These are phyloP conservation scores for Exsudoporus frostii DNA, from an alignment of 768 basidiomycete species.

Conservation along the genomic window DNA sequence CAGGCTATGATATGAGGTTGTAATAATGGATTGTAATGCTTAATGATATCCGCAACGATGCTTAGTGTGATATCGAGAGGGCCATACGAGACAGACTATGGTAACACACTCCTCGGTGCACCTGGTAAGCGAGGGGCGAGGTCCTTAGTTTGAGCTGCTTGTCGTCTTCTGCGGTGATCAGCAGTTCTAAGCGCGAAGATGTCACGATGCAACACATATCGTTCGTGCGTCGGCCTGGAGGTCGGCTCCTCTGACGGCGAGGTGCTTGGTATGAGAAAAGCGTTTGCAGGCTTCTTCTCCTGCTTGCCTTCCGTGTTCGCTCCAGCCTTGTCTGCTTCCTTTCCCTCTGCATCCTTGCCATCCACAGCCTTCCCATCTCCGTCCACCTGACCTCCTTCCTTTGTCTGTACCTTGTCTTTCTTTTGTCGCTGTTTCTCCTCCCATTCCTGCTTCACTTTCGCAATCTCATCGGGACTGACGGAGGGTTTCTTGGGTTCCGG, in stretches of 20 bases:
- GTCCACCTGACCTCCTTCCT: constrained; percentile 31
- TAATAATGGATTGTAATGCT: background rate
- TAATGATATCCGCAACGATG: background rate
- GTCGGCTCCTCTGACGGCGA: constrained; percentile 33
- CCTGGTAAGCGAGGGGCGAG: constrained; percentile 71
- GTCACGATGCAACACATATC: constrained; percentile 78
- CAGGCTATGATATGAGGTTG: constrained; percentile 55
- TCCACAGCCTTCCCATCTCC: constrained; percentile 29
- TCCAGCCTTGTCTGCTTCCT: constrained; percentile 31
- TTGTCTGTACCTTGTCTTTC: constrained; percentile 50
- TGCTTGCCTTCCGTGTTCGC: constrained; percentile 27
- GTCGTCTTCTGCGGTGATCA: constrained; percentile 70
- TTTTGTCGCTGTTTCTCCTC: constrained; percentile 68
- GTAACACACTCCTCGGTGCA: constrained; percentile 41
- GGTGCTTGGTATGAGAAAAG: constrained; percentile 16
- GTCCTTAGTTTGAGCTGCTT: constrained; percentile 62
- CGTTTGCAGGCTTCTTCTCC: constrained; percentile 21
- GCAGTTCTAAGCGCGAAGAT: constrained; percentile 76
- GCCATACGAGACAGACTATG: background rate
- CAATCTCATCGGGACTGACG: constrained; percentile 66
- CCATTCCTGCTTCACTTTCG: constrained; percentile 76
- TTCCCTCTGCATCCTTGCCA: constrained; percentile 31
- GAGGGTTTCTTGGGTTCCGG: constrained; percentile 35
- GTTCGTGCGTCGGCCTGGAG: constrained; percentile 56
- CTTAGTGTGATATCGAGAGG: background rate